Conservation (phyloP, 163 green algal species). For the Prototheca stagnorum region DNA sequence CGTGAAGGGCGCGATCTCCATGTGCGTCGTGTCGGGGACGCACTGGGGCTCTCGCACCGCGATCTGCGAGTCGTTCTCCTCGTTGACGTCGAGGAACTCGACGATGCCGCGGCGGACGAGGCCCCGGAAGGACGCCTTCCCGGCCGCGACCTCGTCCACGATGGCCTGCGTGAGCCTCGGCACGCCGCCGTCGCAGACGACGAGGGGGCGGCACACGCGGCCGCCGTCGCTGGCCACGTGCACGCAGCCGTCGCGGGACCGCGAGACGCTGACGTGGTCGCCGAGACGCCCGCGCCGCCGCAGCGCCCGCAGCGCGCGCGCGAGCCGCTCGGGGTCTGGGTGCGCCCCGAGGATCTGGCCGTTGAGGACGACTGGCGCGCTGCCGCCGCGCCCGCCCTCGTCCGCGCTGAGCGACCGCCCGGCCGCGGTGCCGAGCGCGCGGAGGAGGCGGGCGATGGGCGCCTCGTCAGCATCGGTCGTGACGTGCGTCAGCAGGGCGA, state of each 20-base stretch:
- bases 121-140: slow-evolving; percentile 68
- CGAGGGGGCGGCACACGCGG: slow-evolving; percentile 88
- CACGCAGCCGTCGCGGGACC: slow-evolving; percentile 33
- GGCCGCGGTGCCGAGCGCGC: slow-evolving; percentile 72
- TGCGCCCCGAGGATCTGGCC: slow-evolving; percentile 82
- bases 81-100: slow-evolving; percentile 92
- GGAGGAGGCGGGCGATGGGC: slow-evolving; percentile 48
- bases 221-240: slow-evolving; percentile 80
- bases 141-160: slow-evolving; percentile 37
- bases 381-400: slow-evolving; percentile 36
- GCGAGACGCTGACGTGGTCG: slow-evolving; percentile 70
- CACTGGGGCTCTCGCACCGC: slow-evolving; percentile 51
- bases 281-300: slow-evolving; percentile 59
- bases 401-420: slow-evolving; percentile 32
- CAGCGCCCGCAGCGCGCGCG: slow-evolving; percentile 38
- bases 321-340: slow-evolving; percentile 43
- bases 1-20: slow-evolving; percentile 98
- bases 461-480: slow-evolving; percentile 84
- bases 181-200: slow-evolving; percentile 84
- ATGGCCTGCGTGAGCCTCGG: slow-evolving; percentile 64
- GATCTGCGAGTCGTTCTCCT: slow-evolving; percentile 87
- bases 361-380: slow-evolving; percentile 81
- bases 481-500: slow-evolving; percentile 97
- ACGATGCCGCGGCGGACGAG: slow-evolving; percentile 78
- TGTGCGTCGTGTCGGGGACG: slow-evolving; percentile 59